Base-by-base conservation (phyloP, 176 grass and related monocot species). In the Stipa capillata region DNA sequence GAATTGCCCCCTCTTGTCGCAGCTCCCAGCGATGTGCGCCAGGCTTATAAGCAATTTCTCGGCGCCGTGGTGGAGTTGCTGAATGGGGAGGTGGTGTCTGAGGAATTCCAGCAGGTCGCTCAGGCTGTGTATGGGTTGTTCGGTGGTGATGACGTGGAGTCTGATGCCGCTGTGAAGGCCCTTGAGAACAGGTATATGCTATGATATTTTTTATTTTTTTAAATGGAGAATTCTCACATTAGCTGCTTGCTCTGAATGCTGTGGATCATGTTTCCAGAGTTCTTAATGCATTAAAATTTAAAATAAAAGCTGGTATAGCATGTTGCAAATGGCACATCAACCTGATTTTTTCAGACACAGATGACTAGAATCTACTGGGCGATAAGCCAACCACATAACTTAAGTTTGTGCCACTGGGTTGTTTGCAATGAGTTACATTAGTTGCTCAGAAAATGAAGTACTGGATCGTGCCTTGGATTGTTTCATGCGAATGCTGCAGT, bases 21-120 rank as follows among this genome's bases (percentile, higher is more conserved):
- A 97, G 95, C 91, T 61, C 74, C 95, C 42, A 89, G 80, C 72
- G 91, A 92, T 32, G 70, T 97, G 55, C 82, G 85, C 27, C 95
- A 94, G 87, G 73, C 87, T 42, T 97, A 92, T 70, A 97, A 78
- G 62, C 95, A 97, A 49, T 97, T 85, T 85, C 84, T 97, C 1
- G 87, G 87, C 49, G 85, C 85, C 3, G 81, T 97, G 42, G 87
- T 86, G 68, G 92, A 97, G 73, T 42, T 94, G 79, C 55, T 97
- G 85, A 94, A 94, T 57, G 90, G 87, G 55, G 91, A 94, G 73
- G 90, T 88, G 33, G 73, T 84, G 68, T 92, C 87, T 31, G 95
- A 92, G 79, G 95, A 97, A 88, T 81, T 97, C 45, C 80, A 56
- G 24, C 58, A 97, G 60, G 92, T 92, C 65, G 91, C 89, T 73